These are phyloP conservation scores for Diplocarpon mali DNA, from an alignment of 2,329 filamentous ascomycete genomes.

Conservation along the genomic window DNA sequence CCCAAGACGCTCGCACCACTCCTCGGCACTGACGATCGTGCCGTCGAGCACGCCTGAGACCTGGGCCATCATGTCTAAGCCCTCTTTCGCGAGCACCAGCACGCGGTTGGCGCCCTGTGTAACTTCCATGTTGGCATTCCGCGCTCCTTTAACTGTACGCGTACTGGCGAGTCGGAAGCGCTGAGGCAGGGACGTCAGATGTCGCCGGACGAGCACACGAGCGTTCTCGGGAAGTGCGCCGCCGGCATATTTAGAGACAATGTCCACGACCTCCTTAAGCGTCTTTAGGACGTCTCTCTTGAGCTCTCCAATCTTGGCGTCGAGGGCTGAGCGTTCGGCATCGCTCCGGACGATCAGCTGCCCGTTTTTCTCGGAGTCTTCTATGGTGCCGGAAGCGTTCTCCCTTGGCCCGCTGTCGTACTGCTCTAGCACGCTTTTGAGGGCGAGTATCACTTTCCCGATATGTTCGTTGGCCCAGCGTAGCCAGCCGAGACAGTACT, in stretches of 20 bases:
- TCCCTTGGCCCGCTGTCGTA: conserved; percentile 46
- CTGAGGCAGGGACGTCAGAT: conserved; percentile 74
- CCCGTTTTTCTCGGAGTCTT: conserved; percentile 11
- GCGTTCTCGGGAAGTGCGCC: conserved; percentile 86
- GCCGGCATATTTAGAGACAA: conserved; percentile 84
- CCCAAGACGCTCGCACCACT: conserved; percentile 76
- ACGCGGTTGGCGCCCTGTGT: conserved; percentile 61
- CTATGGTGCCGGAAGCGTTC: conserved; percentile 26
- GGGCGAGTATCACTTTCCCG: conserved; percentile 58
- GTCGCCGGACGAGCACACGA: conserved; percentile 66
- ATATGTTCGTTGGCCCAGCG: conserved; percentile 75
- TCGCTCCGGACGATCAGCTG: conserved; percentile 21
- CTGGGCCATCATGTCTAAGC: conserved; percentile 87
- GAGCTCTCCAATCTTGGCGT: conserved; percentile 46
- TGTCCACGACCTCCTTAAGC: conserved; percentile 70
- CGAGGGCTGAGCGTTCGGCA: conserved; percentile 20
- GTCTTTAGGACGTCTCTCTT: conserved; percentile 65
- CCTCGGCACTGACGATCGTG: conserved; percentile 81
- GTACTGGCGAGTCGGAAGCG: conserved; percentile 66
- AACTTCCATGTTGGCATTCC: conserved; percentile 32
- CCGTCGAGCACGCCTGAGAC: conserved; percentile 80
- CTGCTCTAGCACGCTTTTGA: conserved; percentile 68
- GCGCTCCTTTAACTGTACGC: conserved; percentile 21
- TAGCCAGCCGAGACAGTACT: conserved; percentile 73
- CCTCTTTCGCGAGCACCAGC: conserved; percentile 77